Evolutionary conservation across 352 stramenopile species (phyloP).

Genomic region (Lagenidium giganteum): DNA sequence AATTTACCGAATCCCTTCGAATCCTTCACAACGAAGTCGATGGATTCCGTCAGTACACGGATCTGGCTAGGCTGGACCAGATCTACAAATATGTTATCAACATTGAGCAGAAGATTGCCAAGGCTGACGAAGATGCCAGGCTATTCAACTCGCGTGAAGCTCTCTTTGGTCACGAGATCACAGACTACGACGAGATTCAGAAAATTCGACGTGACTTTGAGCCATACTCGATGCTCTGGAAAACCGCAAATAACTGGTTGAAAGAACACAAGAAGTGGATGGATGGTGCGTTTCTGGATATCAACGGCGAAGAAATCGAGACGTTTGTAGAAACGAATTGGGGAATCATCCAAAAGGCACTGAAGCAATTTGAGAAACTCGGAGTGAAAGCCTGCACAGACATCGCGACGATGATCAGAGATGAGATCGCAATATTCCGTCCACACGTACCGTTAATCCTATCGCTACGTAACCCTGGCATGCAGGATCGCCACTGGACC

Average conservation of each 20-base stretch:
- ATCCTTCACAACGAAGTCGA: slow-evolving; percentile 87
- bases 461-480: slow-evolving; percentile 88
- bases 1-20: slow-evolving; percentile 84
- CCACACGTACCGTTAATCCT: slow-evolving; percentile 88
- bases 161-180: slow-evolving; percentile 85
- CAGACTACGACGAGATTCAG: slow-evolving; percentile 88
- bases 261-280: slow-evolving; percentile 92
- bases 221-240: slow-evolving; percentile 93
- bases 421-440: slow-evolving; percentile 87
- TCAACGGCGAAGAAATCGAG: slow-evolving; percentile 92
- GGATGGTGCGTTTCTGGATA: slow-evolving; percentile 83
- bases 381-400: slow-evolving; percentile 80
- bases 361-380: slow-evolving; percentile 93
- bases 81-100: slow-evolving; percentile 85
- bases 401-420: slow-evolving; percentile 86
- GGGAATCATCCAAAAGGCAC: slow-evolving; percentile 80
- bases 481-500: slow-evolving; percentile 92
- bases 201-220: slow-evolving; percentile 92
- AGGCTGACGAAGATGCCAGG: slow-evolving; percentile 84
- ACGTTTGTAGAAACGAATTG: slow-evolving; percentile 83
- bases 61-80: slow-evolving; percentile 80
- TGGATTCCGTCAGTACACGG: slow-evolving; percentile 81
- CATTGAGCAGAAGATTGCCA: slow-evolving; percentile 84
- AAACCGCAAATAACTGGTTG: slow-evolving; percentile 88
- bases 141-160: slow-evolving; percentile 91